Base-by-base conservation (phyloP, 225 moss, liverwort and hornwort genomes). In the Pseudisothecium myosuroides region DNA sequence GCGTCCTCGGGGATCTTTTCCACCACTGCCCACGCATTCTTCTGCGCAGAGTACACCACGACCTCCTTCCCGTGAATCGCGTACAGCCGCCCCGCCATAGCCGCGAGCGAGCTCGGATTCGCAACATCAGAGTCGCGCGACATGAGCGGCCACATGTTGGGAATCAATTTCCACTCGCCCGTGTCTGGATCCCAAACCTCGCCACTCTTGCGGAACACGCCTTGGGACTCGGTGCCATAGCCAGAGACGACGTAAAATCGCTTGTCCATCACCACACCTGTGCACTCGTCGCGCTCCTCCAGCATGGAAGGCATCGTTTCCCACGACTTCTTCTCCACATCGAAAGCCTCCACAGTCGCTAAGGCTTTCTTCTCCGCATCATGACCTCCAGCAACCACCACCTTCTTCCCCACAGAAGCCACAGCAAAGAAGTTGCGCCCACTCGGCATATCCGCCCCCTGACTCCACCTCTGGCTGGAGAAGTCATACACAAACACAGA, bases 211-310 rank as follows among this genome's bases (percentile, higher is more conserved):
- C 92, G 73, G 21, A 98, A 98, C 67, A 92, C 92, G 21, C 98
- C 98, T 85, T 97, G 98, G 2, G 93, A 89, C 45, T 92, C 92
- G 2, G 95, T 97, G 9, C 93, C 93, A 58, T 98, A 98, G 2
- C 98, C 98, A 13, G 96, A 95, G 36, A 97, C 90, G 3, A 97
- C 95, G 6, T 83, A 90, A n/a, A 98, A 90, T 43, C 86, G 93
- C 12, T 90, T 95, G 43, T 95, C 92, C 91, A 96, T 76, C 20
- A 94, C 92, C 41, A 93, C 92, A 17, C 96, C 98, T 9, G 96
- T 90, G 61, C 94, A 97, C 90, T 98, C 98, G 67, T 98, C 98
- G 32, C 98, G 94, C 66, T 96, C 96, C 88, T 97, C 95, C 34
- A 84, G 92, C 94, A 98, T 93, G 43, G 88, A 84, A 2, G 93